phyloP scores from a whole-genome alignment of 73 alveolate genomes.

The Paramecium bursaria region DNA sequence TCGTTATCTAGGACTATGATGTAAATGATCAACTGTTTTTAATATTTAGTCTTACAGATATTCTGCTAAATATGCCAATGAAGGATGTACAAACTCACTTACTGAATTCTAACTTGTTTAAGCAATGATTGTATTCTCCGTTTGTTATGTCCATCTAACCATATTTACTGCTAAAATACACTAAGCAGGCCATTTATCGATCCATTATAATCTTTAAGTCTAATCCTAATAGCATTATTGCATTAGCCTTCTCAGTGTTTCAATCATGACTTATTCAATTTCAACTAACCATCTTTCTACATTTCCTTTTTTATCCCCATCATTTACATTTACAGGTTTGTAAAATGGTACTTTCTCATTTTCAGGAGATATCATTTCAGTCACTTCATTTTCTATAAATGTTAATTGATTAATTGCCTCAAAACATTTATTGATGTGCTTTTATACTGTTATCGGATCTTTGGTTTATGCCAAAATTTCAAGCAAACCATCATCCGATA shows the following conservation, averaged over 20 bases:
- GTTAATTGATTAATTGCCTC: constrained; percentile 93
- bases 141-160: constrained; percentile 86
- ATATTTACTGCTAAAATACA: constrained; percentile 91
- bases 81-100: constrained; percentile 55
- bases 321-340: constrained; percentile 87
- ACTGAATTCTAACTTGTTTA: constrained; percentile 67
- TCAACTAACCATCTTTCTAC: constrained; percentile 97
- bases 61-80: constrained; percentile 4
- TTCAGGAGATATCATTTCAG: constrained; percentile 89
- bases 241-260: constrained; percentile 80
- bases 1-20: not conserved
- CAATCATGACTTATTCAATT: constrained; percentile 89
- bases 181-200: constrained; percentile 94
- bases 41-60: constrained; percentile 39
- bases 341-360: constrained; percentile 84
- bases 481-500: constrained; percentile 97
- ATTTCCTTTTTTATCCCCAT: constrained; percentile 88
- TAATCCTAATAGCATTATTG: constrained; percentile 64
- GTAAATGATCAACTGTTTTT: constrained; percentile 14
- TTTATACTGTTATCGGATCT: constrained; percentile 92
- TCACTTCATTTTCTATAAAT: constrained; percentile 84
- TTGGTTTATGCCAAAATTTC: constrained; percentile 96
- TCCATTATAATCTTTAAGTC: constrained; percentile 76
- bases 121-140: constrained; percentile 85
- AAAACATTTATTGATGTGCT: constrained; percentile 94